Evolutionary conservation across 1,284 basidiomycete genomes (phyloP), one percentile per base, ranked within the genome.

Genomic region (Boletus smithii): DNA sequence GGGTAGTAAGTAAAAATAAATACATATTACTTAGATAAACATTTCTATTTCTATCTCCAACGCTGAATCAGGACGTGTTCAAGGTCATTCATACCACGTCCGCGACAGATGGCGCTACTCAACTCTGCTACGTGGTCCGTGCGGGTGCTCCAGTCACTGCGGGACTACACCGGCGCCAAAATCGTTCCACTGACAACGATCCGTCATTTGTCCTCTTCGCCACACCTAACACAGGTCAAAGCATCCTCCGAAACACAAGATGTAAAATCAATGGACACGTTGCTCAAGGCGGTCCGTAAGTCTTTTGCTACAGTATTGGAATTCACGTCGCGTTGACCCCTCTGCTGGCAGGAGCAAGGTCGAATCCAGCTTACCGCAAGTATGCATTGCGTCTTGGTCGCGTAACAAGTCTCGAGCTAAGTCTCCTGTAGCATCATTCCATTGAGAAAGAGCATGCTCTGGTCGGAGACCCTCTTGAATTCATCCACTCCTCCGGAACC

Each of bases 251-350:
- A 84, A 63, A 79, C 75, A 3, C 72, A 81, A 46, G 79, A 82
- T 65, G 72, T 85, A 14, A 72, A 68, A 10, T 68, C 71, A 4
- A 79, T 85, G 72, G 81, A 84, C 59, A 65, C 59, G n/a, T 66
- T 85, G 16, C 65, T 85, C 52, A 74, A 72, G 48, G 67, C 67
- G 36, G 76, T 80, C 58, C 73, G 83, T 85, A 56, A 73, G 82
- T 77, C 23, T 6, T 34, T 32, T 14, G 16, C 5, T 22, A 32
- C 17, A 11, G 22, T 24, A 13, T 35, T 16, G 11, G 7, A 35
- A 17, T 43, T 22, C 32, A n/a, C 8, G 18, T 42, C 34, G 22
- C 37, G 34, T 40, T 27, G 47, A 50, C 27, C 31, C 22, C 17
- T 24, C 20, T 27, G 20, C 23, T 24, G 18, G 32, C 52, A 84